Base-by-base conservation (phyloP, 176 grass and related monocot species). In the Cenchrus fungigraminus region DNA sequence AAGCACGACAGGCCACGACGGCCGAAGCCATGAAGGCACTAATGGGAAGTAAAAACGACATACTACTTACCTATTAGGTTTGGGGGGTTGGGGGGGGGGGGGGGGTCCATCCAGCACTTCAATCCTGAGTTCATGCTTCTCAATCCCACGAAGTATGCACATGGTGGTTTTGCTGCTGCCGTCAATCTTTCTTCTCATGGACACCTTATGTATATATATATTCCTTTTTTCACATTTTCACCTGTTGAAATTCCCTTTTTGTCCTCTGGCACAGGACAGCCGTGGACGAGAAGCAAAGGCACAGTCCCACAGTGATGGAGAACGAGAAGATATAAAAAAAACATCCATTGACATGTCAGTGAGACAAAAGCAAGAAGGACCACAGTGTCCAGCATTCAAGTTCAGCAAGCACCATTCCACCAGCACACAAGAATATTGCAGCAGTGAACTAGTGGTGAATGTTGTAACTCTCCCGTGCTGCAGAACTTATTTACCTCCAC, bases 251-350 rank as follows among this genome's bases (percentile, higher is more conserved):
- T 9, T 0, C 15, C 25, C 46, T 1, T 34, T 19, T 82, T 65
- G 20, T 74, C 51, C 17, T 53, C 16, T 12, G 82, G 73, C 60
- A 74, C 44, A 51, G 65, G 6, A 57, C 66, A 82, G 45, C 43
- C 69, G 55, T 73, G 70, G 57, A 51, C 28, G 37, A 65, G 71
- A 84, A 84, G 82, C 82, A 75, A 75, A 84, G 46, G 31, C n/a
- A 64, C 59, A 56, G 47, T 68, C 65, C 32, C 43, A 80, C 29
- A 73, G 13, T 4, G 57, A 80, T 14, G 20, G 44, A 49, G 11
- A 49, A 1, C 9, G 17, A 54, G 46, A 76, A 28, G 71, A 31
- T 9, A 32, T 32, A 32, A 32, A 32, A 32, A 58, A 68, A 61
- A 8, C 46, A 56, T 58, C 14, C 32, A 65, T 75, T 42, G n/a